These are phyloP conservation scores for Amniculicola lignicola DNA, from an alignment of 495 filamentous ascomycete genomes.

Conservation along the genomic window DNA sequence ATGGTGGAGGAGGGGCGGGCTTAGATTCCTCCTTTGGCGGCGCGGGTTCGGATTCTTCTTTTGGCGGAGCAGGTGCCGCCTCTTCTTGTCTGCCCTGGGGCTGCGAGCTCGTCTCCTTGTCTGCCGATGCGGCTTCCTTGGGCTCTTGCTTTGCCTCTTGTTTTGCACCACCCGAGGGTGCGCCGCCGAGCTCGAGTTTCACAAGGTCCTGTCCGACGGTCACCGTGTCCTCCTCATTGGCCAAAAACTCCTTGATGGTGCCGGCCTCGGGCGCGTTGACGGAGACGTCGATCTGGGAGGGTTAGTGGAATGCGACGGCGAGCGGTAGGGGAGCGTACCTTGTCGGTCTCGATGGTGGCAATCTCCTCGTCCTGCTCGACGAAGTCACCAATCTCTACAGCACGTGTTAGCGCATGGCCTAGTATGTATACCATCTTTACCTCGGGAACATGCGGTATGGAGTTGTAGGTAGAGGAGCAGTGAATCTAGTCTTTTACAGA, in stretches of 20 bases:
- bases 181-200: conserved; percentile 74
- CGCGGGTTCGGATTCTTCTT: conserved; percentile 34
- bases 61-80: conserved; percentile 47
- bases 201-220: conserved; percentile 89
- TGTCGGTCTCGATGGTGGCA: conserved; percentile 99
- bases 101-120: conserved; percentile 54
- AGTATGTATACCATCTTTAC: too few species aligned
- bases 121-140: conserved; percentile 58
- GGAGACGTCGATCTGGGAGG: conserved; percentile 78
- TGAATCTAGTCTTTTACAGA: too few species aligned
- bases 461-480: too few species aligned
- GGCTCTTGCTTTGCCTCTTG: conserved; percentile 51
- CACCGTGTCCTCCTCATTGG: conserved; percentile 92
- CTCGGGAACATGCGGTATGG: too few species aligned
- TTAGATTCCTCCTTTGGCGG: conserved; percentile 36
- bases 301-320: neutral
- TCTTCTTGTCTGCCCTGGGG: conserved; percentile 46
- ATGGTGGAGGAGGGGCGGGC: conserved; percentile 34
- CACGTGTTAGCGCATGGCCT: neutral
- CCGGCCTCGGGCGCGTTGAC: conserved; percentile 93
- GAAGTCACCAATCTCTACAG: conserved; percentile 78
- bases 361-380: conserved; percentile 97
- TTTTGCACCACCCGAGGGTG: conserved; percentile 53
- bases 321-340: conserved; percentile 58
- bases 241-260: conserved; percentile 86